phyloP scores from a whole-genome alignment of 2,329 filamentous ascomycete species.

The Alternaria longipes region DNA sequence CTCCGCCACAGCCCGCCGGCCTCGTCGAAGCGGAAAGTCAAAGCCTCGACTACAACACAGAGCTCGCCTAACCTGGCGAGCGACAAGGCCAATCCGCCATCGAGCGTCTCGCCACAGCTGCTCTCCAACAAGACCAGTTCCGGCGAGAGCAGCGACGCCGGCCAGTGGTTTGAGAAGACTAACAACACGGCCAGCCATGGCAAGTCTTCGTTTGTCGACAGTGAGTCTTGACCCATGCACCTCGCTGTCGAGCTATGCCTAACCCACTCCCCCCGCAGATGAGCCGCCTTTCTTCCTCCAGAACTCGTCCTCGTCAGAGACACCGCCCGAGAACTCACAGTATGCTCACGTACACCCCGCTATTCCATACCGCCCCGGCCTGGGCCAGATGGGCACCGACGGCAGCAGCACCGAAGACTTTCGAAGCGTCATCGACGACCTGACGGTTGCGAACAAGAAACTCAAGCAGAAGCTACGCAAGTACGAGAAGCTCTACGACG shows the following conservation, averaged over 20 bases:
- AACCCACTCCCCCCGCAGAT: too few relatives aligned
- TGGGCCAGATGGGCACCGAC: constrained; percentile 55
- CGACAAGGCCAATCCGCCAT: constrained; percentile 53
- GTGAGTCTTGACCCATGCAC: constrained; percentile 36
- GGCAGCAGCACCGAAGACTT: constrained; percentile 76
- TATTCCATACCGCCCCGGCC: constrained; percentile 39
- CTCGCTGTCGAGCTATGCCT: background rate
- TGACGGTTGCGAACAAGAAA: constrained; percentile 84
- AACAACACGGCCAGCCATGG: constrained; percentile 58
- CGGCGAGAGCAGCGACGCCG: constrained; percentile 62
- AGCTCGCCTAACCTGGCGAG: constrained; percentile 43
- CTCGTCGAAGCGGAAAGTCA: background rate
- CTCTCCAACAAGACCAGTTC: constrained; percentile 54
- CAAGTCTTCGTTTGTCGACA: constrained; percentile 53
- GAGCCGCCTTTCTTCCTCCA: constrained; percentile 57
- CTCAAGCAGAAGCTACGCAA: constrained; percentile 76
- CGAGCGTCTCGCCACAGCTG: constrained; percentile 49
- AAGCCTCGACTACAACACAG: background rate
- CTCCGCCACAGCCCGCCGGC: constrained; percentile 52
- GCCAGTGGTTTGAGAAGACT: constrained; percentile 62
- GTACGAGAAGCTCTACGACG: constrained; percentile 72
- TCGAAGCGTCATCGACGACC: constrained; percentile 84
- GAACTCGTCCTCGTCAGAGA: constrained; percentile 56
- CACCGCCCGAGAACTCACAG: constrained; percentile 50
- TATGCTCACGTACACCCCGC: constrained; percentile 19